A percentile compares a stretch with the other conserved stretches of the same genome.
These are phyloP conservation scores for Gastrolobium villosum DNA, from an alignment of 306 rosid genomes.

Conservation along the genomic window DNA sequence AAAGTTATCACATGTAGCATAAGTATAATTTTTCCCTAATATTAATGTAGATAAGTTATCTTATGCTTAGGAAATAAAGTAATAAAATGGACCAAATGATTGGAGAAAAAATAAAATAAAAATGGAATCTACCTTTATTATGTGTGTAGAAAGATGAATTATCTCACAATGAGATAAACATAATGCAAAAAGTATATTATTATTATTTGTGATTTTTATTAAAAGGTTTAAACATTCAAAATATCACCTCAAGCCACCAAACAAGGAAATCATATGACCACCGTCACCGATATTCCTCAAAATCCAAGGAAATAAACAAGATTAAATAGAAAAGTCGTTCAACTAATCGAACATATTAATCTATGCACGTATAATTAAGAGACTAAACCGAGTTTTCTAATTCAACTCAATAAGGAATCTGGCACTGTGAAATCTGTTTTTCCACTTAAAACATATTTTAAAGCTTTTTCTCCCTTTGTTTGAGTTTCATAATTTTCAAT, in stretches of 20 bases:
- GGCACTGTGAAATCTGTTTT: neutral
- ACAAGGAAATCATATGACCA: neutral
- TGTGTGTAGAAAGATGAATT: no score
- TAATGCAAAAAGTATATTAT: neutral
- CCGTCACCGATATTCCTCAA: neutral
- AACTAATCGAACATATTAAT: neutral
- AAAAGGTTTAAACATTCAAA: neutral
- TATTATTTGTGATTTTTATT: neutral
- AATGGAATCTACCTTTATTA: no score
- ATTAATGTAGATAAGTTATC: no score
- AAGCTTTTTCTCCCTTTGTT: neutral
- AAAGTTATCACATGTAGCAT: no score
- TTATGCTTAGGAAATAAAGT: no score
- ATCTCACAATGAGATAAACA: no score
- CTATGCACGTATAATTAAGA: no score
- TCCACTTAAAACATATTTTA: neutral
- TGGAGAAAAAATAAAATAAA: no score
- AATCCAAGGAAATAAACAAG: neutral
- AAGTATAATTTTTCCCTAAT: no score
- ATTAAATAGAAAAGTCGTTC: neutral
- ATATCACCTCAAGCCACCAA: slow-evolving; percentile 1
- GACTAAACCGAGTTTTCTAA: no score
- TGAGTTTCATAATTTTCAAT: slow-evolving; percentile 3
- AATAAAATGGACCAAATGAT: no score
- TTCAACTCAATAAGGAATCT: neutral